A percentile compares a stretch with the other conserved stretches of the same genome.
These are phyloP conservation scores for Lathyrus sativus DNA, from an alignment of 306 rosid species.

Conservation along the genomic window DNA sequence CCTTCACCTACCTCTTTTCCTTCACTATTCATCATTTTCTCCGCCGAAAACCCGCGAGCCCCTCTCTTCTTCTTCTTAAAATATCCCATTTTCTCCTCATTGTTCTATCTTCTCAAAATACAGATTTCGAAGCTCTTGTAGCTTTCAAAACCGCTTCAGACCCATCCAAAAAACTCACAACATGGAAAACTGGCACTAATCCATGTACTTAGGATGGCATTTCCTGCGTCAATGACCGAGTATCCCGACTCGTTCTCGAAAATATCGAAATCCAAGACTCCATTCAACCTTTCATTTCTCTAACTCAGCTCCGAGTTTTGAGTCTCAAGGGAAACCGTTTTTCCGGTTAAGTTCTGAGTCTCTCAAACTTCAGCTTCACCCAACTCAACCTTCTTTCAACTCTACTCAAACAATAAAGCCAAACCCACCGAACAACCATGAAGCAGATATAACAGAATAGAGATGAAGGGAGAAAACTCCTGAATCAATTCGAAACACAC, in stretches of 20 bases:
- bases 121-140: slow-evolving; percentile 57
- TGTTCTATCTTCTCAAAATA: slow-evolving; percentile 36
- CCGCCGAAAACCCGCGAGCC: too few species aligned
- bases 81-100: slow-evolving; percentile 21
- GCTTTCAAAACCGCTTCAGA: slow-evolving; percentile 73
- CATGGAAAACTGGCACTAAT: slow-evolving; percentile 62
- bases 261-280: slow-evolving; percentile 68
- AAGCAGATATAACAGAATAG: too few species aligned
- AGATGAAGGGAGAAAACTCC: too few species aligned
- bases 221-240: slow-evolving; percentile 61
- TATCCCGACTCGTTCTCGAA: slow-evolving; percentile 79
- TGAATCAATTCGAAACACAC: too few species aligned
- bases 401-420: too few species aligned
- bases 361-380: slow-evolving; percentile 68
- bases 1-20: too few species aligned
- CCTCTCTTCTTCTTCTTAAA: slow-evolving; percentile 10
- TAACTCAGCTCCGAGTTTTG: slow-evolving; percentile 78
- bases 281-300: slow-evolving; percentile 47
- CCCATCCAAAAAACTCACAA: slow-evolving; percentile 50
- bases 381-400: too few species aligned
- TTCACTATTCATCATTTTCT: too few species aligned
- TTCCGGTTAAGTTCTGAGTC: slow-evolving; percentile 60
- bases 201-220: slow-evolving; percentile 73
- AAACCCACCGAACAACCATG: too few species aligned
- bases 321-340: slow-evolving; percentile 82